Percentiles rank a stretch among this genome's conserved stretches.
Conservation (phyloP, 2,329 filamentous ascomycete genomes). For the Fusarium tanahbumbuense region DNA sequence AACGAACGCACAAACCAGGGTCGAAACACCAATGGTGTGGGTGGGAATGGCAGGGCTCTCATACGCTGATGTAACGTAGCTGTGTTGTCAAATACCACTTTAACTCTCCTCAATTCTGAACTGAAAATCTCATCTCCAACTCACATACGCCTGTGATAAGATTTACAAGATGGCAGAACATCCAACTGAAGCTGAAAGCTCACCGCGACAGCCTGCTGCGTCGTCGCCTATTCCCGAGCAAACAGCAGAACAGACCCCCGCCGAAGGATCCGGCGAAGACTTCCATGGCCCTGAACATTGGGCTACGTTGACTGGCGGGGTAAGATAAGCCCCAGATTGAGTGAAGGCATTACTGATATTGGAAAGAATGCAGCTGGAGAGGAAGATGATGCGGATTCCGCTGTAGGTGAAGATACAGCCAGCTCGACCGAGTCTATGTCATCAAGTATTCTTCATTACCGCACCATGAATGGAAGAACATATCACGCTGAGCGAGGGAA, state of each 20-base stretch:
- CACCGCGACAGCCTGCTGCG: accelerated
- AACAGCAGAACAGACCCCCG: not conserved
- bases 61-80: not conserved
- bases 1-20: not conserved
- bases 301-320: slow-evolving; percentile 1
- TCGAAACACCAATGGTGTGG: not conserved
- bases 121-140: too few species aligned
- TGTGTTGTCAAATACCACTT: not conserved
- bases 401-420: slow-evolving; percentile 24
- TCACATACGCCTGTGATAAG: accelerated
- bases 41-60: not conserved
- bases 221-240: not conserved
- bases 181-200: accelerated
- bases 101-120: not conserved
- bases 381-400: slow-evolving; percentile 22
- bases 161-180: not conserved
- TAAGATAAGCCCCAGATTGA: accelerated
- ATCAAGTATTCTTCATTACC: slow-evolving; percentile 40
- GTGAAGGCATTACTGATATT: not conserved
- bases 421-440: slow-evolving; percentile 43
- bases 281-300: slow-evolving; percentile 23
- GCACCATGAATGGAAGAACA: slow-evolving; percentile 39
- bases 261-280: not conserved
- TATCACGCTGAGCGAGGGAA: slow-evolving; percentile 40
- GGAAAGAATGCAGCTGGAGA: not conserved